Evolutionary conservation across 176 grass and related monocot species (phyloP).

Genomic region (Avena sativa): DNA sequence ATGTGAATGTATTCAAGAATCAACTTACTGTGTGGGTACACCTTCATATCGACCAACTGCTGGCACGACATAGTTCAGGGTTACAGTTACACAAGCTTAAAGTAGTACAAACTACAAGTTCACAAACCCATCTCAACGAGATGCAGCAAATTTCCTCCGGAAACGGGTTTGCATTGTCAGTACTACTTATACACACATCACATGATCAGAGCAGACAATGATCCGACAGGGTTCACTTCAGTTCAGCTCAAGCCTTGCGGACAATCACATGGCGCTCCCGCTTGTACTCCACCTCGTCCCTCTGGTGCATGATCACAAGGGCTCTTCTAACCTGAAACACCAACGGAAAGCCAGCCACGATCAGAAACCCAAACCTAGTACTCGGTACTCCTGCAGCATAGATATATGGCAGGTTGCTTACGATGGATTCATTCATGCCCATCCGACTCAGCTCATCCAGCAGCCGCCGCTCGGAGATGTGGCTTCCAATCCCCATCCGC

Average conservation of each 20-base stretch:
- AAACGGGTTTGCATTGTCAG: conserved; percentile 25
- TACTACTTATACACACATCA: conserved; percentile 20
- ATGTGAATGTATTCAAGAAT: conserved; percentile 10
- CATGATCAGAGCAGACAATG: background rate
- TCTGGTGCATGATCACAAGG: conserved; percentile 95
- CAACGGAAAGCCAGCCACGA: background rate
- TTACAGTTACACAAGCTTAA: background rate
- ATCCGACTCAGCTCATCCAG: conserved; percentile 78
- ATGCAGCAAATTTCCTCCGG: background rate
- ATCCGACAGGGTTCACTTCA: too few relatives aligned
- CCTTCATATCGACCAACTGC: background rate
- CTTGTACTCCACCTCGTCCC: conserved; percentile 98
- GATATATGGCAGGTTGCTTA: conserved; percentile 45
- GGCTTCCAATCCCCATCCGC: conserved; percentile 96
- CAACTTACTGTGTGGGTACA: background rate
- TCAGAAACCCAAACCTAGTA: conserved; percentile 2
- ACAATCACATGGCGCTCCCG: conserved; percentile 88
- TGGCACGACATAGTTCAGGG: background rate
- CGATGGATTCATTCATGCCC: conserved; percentile 96
- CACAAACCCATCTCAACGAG: conserved; percentile 18
- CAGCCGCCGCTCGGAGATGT: conserved; percentile 84
- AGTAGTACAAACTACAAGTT: conserved; percentile 8
- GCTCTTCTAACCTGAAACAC: conserved; percentile 87
- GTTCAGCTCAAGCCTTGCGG: conserved; percentile 67
- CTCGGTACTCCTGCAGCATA: too few relatives aligned